Evolutionary conservation across 352 stramenopile species (phyloP).

Genomic region (Achlya hypogyna): DNA sequence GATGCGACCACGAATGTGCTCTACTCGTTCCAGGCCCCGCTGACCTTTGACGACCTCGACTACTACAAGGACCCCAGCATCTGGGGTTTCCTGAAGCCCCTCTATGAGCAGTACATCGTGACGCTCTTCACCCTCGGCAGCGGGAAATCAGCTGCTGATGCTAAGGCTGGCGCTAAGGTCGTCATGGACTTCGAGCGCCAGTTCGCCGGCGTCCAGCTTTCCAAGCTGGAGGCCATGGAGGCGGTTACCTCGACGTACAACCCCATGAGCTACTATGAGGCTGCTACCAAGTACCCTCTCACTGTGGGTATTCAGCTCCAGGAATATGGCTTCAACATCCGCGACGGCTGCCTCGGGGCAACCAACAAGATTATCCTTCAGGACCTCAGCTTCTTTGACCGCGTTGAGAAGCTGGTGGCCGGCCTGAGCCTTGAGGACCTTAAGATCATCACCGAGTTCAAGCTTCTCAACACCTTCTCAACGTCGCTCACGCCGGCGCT

Average conservation of each 20-base stretch:
- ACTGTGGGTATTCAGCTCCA: background rate
- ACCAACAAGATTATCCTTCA: conserved; percentile 34
- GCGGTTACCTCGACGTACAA: background rate
- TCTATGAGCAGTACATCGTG: conserved; percentile 26
- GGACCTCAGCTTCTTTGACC: conserved; percentile 7
- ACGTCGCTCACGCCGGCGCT: background rate
- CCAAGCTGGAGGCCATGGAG: background rate
- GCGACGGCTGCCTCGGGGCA: background rate
- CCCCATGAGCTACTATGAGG: conserved; percentile 34
- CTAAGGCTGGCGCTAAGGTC: conserved; percentile 22
- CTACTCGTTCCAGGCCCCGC: background rate
- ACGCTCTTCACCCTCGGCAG: conserved; percentile 6
- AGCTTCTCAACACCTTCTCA: background rate
- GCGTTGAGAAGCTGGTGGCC: background rate
- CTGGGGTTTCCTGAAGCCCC: background rate
- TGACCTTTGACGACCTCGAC: background rate
- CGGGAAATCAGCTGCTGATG: background rate
- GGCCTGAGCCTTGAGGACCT: background rate
- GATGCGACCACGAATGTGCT: conserved; percentile 1
- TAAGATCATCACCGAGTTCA: background rate
- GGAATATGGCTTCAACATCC: conserved; percentile 9
- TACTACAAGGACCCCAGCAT: background rate
- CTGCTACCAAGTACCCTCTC: conserved; percentile 25
- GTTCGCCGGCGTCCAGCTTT: background rate
- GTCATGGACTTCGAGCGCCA: conserved; percentile 30